A percentile compares a stretch with the other conserved stretches of the same genome.
Evolutionary conservation across 1,139 yeast species (phyloP).

Genomic region (Blastobotrys capitulatus): DNA sequence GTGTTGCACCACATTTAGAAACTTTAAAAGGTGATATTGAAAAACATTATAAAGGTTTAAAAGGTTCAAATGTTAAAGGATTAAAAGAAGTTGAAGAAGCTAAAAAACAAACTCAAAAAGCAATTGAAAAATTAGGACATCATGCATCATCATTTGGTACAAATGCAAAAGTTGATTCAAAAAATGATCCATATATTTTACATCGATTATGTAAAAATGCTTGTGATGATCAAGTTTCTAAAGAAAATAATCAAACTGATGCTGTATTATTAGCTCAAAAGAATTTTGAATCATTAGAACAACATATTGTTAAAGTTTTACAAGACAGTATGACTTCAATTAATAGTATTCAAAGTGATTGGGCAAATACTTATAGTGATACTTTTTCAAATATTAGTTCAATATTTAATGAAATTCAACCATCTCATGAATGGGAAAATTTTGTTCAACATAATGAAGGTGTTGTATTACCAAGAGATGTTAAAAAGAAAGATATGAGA

Average conservation of each 20-base stretch:
- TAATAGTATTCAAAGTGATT: slow-evolving; percentile 30
- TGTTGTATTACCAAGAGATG: slow-evolving; percentile 30
- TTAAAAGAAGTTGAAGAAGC: slow-evolving; percentile 37
- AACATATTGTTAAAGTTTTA: slow-evolving; percentile 39
- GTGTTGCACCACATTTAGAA: slow-evolving; percentile 34
- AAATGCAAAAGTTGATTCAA: slow-evolving; percentile 34
- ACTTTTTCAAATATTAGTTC: slow-evolving; percentile 31
- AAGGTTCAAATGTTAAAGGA: slow-evolving; percentile 33
- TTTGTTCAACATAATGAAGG: slow-evolving; percentile 33
- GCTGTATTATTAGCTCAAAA: slow-evolving; percentile 40
- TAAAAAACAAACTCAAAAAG: slow-evolving; percentile 32
- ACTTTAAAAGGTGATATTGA: slow-evolving; percentile 35
- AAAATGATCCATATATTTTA: slow-evolving; percentile 42
- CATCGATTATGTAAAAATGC: slow-evolving; percentile 36
- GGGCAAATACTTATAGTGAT: slow-evolving; percentile 28
- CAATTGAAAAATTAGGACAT: slow-evolving; percentile 35
- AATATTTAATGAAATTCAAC: slow-evolving; percentile 33
- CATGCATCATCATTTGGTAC: slow-evolving; percentile 26
- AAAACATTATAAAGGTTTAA: slow-evolving; percentile 38
- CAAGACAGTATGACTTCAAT: slow-evolving; percentile 37
- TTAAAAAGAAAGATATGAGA: slow-evolving; percentile 37
- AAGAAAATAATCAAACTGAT: slow-evolving; percentile 43
- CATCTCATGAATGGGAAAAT: slow-evolving; percentile 42
- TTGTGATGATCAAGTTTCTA: slow-evolving; percentile 39
- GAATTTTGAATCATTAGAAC: slow-evolving; percentile 39